These are phyloP conservation scores for Diaporthe helianthi DNA, from an alignment of 2,329 filamentous ascomycete genomes.

Conservation along the genomic window DNA sequence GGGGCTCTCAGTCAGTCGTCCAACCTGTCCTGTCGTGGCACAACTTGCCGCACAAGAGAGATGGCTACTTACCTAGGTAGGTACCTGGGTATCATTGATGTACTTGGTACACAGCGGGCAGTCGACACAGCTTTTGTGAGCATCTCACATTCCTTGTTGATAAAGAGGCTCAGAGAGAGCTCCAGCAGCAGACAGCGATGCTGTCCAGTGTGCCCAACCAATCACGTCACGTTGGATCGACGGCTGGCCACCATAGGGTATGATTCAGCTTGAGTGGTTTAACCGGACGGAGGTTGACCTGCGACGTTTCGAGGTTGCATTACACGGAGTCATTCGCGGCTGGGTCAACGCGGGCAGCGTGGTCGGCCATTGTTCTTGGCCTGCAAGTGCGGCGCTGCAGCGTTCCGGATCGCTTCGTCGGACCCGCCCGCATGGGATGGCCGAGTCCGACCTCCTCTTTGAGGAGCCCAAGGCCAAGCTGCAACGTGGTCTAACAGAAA, in stretches of 20 bases:
- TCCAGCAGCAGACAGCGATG: neutral
- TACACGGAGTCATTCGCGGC: constrained; percentile 2
- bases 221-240: neutral
- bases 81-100: too few species aligned
- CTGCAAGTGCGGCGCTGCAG: neutral
- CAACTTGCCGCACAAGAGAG: too few species aligned
- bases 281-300: neutral
- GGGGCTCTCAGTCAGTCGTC: neutral
- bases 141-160: too few species aligned
- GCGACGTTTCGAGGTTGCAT: neutral
- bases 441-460: neutral
- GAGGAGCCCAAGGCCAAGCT: neutral
- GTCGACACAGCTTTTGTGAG: too few species aligned
- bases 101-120: too few species aligned
- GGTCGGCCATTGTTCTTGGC: constrained; percentile 4
- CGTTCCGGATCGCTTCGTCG: neutral
- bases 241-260: neutral
- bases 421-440: neutral
- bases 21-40: neutral
- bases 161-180: neutral
- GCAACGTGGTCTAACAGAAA: neutral
- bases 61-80: too few species aligned
- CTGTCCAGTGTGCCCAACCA: neutral
- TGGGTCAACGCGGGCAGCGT: neutral
- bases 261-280: neutral